Evolutionary conservation across 208 protist species (phyloP), one percentile per base, ranked within the genome.

Genomic region (Herpetomonas tarakana): DNA sequence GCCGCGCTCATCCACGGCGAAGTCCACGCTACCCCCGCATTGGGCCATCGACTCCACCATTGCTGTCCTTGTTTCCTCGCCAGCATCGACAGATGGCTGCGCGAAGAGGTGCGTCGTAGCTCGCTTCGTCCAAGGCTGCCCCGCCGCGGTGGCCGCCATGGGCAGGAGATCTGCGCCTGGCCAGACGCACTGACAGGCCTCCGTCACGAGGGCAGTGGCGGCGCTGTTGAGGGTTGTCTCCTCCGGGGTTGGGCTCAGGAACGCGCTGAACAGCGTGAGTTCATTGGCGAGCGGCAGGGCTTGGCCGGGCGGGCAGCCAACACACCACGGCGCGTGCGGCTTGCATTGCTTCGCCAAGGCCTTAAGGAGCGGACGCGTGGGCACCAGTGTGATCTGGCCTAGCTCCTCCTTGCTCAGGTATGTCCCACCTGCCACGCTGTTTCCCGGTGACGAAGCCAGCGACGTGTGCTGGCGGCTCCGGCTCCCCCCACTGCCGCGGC

Each of bases 291-390:
- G 18, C 19, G 21, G 21, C 24, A 54, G 22, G 18, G 19, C 31
- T 1, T 60, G 39, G 27, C 52, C 58, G 19, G 70, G 58, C 11
- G 18, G 24, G 39, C 44, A 14, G 21, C 71, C 68, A 18, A 83
- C 67, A 41, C 71, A 83, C 71, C 76, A 83, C 39, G 76, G 71
- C 22, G 68, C 66, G 3, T 24, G 74, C n/a, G 71, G 70, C 7
- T 65, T 46, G 39, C 71, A 78, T 28, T 73, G 45, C 47, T 68
- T 62, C 9, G 71, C 71, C 22, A 78, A 61, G 11, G 71, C 47
- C 44, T 83, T 78, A 38, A 72, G 58, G 24, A 73, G 39, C 44
- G 76, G 76, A 30, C 67, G 30, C 0, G 71, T 78, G 21, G 61
- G 71, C 1, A 75, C 62, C 28, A 77, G 21, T n/a, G 63, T 55